Conservation (phyloP, 106 monocot species). For the Triglochin maritima region DNA sequence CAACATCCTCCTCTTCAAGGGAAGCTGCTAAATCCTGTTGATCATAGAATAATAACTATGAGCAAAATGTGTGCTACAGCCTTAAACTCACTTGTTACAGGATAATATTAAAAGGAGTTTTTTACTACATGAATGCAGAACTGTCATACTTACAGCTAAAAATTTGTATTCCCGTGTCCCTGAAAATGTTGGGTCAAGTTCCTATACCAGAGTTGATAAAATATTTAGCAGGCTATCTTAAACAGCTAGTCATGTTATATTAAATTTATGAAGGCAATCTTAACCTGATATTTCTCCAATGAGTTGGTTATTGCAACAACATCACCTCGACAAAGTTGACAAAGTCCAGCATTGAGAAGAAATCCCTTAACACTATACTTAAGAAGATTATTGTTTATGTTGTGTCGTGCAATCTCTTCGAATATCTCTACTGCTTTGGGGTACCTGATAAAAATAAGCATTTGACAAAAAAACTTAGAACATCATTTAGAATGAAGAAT, state of each 20-base stretch:
- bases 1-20: constrained; percentile 79
- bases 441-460: constrained; percentile 37
- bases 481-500: too few species aligned
- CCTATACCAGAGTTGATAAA: constrained; percentile 24
- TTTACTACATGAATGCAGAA: not conserved
- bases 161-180: constrained; percentile 64
- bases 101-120: not conserved
- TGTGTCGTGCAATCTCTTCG: constrained; percentile 61
- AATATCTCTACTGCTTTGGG: constrained; percentile 80
- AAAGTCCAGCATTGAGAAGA: constrained; percentile 88
- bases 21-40: constrained; percentile 73
- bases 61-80: too few species aligned
- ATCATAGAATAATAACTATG: not conserved
- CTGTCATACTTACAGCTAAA: constrained; percentile 25
- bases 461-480: not conserved
- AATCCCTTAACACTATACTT: constrained; percentile 85
- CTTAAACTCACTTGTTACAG: not conserved
- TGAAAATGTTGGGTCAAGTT: constrained; percentile 25
- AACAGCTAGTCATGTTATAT: not conserved
- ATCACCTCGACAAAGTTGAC: constrained; percentile 83
- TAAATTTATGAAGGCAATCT: not conserved
- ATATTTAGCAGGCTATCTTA: constrained; percentile 35
- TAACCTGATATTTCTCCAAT: constrained; percentile 70
- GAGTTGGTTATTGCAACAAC: constrained; percentile 65
- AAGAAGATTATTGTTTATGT: constrained; percentile 66